phyloP scores from a whole-genome alignment of 2,329 filamentous ascomycete species.

The Escovopsis weberi region DNA sequence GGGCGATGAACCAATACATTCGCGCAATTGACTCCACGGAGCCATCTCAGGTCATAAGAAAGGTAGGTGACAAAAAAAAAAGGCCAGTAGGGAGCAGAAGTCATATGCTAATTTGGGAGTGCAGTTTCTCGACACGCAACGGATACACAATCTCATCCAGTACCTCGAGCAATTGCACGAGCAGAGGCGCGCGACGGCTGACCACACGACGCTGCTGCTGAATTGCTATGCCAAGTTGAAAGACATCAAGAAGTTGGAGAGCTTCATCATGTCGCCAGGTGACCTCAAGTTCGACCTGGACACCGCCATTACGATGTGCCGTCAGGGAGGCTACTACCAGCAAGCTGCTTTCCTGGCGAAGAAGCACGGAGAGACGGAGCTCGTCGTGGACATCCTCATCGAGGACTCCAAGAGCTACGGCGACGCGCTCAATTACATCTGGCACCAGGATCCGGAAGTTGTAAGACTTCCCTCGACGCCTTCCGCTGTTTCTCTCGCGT shows the following conservation, averaged over 20 bases:
- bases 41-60: slow-evolving; percentile 89
- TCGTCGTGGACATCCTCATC: slow-evolving; percentile 90
- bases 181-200: slow-evolving; percentile 79
- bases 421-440: slow-evolving; percentile 84
- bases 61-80: slow-evolving; percentile 32
- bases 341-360: slow-evolving; percentile 92
- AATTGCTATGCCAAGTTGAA: slow-evolving; percentile 98
- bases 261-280: slow-evolving; percentile 89
- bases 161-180: slow-evolving; percentile 95
- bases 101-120: background rate
- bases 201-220: slow-evolving; percentile 84
- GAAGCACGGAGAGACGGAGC: slow-evolving; percentile 82
- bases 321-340: slow-evolving; percentile 91
- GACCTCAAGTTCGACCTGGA: slow-evolving; percentile 95
- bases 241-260: slow-evolving; percentile 89
- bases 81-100: background rate
- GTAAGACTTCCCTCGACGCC: slow-evolving; percentile 31
- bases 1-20: slow-evolving; percentile 97
- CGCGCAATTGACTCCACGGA: slow-evolving; percentile 93
- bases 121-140: slow-evolving; percentile 86
- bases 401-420: slow-evolving; percentile 86
- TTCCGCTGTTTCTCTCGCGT: too few species aligned
- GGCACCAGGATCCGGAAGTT: slow-evolving; percentile 64
- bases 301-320: slow-evolving; percentile 93
- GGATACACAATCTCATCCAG: slow-evolving; percentile 93